These are phyloP conservation scores for Spiraea crenata DNA, from an alignment of 331 rosid genomes.

Conservation along the genomic window DNA sequence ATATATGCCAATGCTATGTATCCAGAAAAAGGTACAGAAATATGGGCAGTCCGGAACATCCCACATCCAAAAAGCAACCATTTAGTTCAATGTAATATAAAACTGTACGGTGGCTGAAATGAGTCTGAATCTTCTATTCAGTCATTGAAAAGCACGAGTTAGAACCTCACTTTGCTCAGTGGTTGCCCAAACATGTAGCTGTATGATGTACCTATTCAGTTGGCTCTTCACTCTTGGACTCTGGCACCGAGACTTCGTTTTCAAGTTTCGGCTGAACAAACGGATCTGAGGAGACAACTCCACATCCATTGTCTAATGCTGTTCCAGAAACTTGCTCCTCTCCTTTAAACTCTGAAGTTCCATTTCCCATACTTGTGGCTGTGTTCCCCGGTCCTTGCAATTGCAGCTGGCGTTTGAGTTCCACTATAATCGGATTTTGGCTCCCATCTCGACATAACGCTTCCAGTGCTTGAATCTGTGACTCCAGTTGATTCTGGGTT, in stretches of 20 bases:
- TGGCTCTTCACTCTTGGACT: conserved; percentile 12
- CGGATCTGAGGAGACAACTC: conserved; percentile 17
- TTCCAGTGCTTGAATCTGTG: conserved; percentile 25
- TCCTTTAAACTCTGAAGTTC: conserved; percentile 28
- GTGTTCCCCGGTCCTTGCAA: conserved; percentile 18
- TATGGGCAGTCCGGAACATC: not conserved
- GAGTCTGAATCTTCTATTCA: not conserved
- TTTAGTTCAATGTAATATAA: not conserved
- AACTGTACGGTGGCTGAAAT: not conserved
- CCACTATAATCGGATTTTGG: conserved; percentile 13
- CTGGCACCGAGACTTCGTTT: not conserved
- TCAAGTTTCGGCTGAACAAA: conserved; percentile 5
- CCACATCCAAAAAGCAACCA: not conserved
- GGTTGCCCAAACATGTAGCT: not conserved
- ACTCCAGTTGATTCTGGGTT: conserved; percentile 30
- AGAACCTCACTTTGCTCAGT: conserved; percentile 1
- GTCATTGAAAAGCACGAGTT: not conserved
- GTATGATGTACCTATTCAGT: conserved; percentile 4
- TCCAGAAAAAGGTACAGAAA: not conserved
- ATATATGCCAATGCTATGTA: not conserved
- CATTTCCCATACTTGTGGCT: conserved; percentile 28
- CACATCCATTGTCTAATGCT: conserved; percentile 13
- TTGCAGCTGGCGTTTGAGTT: conserved; percentile 24
- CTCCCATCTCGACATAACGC: conserved; percentile 20
- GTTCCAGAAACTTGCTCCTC: conserved; percentile 25